Percentiles rank a stretch among this genome's conserved stretches.
phyloP scores from a whole-genome alignment of 2,329 filamentous ascomycete species.

The Hyphodiscus sp. region DNA sequence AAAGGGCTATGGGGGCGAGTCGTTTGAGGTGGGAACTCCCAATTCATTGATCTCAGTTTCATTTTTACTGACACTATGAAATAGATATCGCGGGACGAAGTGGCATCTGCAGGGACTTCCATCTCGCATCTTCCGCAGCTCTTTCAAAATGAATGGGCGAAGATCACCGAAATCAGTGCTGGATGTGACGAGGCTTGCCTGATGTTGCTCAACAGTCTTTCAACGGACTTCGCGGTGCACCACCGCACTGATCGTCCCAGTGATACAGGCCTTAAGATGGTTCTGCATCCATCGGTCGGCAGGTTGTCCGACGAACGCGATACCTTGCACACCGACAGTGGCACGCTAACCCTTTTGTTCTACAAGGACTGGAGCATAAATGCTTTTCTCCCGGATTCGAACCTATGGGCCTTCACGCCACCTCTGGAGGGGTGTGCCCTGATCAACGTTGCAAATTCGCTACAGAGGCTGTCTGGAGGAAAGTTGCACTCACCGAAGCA shows the following conservation, averaged over 20 bases:
- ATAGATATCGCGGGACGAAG: slow-evolving; percentile 15
- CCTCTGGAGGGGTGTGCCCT: slow-evolving; percentile 45
- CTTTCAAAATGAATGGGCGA: slow-evolving; percentile 11
- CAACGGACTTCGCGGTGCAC: slow-evolving; percentile 9
- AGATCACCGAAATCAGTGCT: slow-evolving; percentile 11
- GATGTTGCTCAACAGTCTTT: slow-evolving; percentile 15
- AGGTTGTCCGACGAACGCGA: slow-evolving; percentile 4
- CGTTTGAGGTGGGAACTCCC: slow-evolving; percentile 12
- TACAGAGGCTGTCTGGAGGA: slow-evolving; percentile 46
- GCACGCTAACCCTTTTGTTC: slow-evolving; percentile 48
- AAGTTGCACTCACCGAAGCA: slow-evolving; percentile 50
- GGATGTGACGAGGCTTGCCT: slow-evolving; percentile 15
- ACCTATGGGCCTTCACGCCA: slow-evolving; percentile 45
- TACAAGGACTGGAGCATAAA: slow-evolving; percentile 41
- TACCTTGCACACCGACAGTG: slow-evolving; percentile 44
- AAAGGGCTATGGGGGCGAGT: slow-evolving; percentile 10
- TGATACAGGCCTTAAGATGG: slow-evolving; percentile 20
- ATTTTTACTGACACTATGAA: neutral
- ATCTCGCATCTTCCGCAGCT: neutral
- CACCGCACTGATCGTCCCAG: slow-evolving; percentile 18
- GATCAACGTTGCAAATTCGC: slow-evolving; percentile 51
- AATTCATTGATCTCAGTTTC: neutral
- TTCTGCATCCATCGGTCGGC: slow-evolving; percentile 5
- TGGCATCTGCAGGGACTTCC: neutral
- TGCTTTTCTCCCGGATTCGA: slow-evolving; percentile 41